Evolutionary conservation across 352 stramenopile species (phyloP).

Genomic region (Pythium plurisporium): DNA sequence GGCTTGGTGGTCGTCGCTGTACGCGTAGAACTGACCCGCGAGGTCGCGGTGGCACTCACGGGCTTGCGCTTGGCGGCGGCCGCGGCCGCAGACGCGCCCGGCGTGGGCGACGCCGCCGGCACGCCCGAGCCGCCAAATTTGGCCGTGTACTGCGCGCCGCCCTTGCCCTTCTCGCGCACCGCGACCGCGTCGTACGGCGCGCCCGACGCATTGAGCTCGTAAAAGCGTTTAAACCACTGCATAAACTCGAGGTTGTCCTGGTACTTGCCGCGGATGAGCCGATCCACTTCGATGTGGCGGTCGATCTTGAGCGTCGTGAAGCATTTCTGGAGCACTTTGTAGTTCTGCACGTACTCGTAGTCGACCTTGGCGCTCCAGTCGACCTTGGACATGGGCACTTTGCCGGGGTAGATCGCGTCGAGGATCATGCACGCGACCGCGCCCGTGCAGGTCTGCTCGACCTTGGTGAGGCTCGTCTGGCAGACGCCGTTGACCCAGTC

Average conservation of each 20-base stretch:
- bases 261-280: slow-evolving; percentile 98
- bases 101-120: slow-evolving; percentile 27
- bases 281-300: slow-evolving; percentile 96
- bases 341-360: slow-evolving; percentile 99
- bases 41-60: slow-evolving; percentile 12
- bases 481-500: slow-evolving; percentile 98
- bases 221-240: slow-evolving; percentile 97
- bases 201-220: slow-evolving; percentile 81
- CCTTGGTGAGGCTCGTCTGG: slow-evolving; percentile 92
- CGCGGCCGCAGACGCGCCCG: slow-evolving; percentile 25
- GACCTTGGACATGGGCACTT: slow-evolving; percentile 95
- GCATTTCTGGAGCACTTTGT: slow-evolving; percentile 98
- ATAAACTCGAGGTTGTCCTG: slow-evolving; percentile 99
- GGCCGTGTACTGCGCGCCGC: slow-evolving; percentile 73
- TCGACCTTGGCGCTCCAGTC: slow-evolving; percentile 97
- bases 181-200: slow-evolving; percentile 93
- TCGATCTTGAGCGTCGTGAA: slow-evolving; percentile 97
- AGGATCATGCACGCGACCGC: slow-evolving; percentile 97
- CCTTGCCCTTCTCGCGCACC: slow-evolving; percentile 93
- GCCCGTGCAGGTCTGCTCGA: slow-evolving; percentile 96
- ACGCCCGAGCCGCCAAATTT: slow-evolving; percentile 46
- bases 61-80: slow-evolving; percentile 40
- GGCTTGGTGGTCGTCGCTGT: slow-evolving; percentile 26
- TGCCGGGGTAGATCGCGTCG: slow-evolving; percentile 92
- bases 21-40: slow-evolving; percentile 22